Percentiles rank a stretch among this genome's conserved stretches.
Evolutionary conservation across 306 rosid species (phyloP).

Genomic region (Vicia faba): DNA sequence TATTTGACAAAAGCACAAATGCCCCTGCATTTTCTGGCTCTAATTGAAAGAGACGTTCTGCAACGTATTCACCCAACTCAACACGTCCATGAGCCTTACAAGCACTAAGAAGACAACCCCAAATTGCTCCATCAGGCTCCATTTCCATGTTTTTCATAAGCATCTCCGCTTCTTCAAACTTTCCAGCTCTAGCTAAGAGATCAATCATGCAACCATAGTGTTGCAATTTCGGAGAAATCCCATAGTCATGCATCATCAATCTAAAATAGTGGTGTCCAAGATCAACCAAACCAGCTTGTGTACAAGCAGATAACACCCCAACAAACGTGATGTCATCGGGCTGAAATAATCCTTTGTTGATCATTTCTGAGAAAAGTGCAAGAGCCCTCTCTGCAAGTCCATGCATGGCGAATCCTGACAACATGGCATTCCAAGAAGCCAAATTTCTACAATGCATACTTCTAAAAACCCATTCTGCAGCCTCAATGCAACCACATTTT

Average conservation of each 20-base stretch:
- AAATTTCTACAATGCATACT: constrained; percentile 50
- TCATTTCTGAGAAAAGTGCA: constrained; percentile 56
- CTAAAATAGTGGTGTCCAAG: constrained; percentile 58
- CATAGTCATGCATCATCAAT: constrained; percentile 57
- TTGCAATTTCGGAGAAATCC: constrained; percentile 61
- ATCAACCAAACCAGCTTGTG: constrained; percentile 68
- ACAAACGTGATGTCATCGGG: constrained; percentile 85
- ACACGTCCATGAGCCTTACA: constrained; percentile 64
- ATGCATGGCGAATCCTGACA: constrained; percentile 73
- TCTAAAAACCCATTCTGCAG: constrained; percentile 67
- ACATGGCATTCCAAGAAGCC: constrained; percentile 90
- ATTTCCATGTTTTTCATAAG: constrained; percentile 64
- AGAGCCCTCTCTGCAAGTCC: constrained; percentile 68
- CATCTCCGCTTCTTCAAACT: constrained; percentile 70
- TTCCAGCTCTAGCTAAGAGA: constrained; percentile 70
- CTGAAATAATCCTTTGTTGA: constrained; percentile 44
- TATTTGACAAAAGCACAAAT: constrained; percentile 74
- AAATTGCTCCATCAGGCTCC: constrained; percentile 83
- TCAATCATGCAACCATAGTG: constrained; percentile 86
- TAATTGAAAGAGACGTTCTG: constrained; percentile 58
- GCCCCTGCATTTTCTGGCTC: constrained; percentile 78
- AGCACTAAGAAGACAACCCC: constrained; percentile 90
- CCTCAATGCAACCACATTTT: constrained; percentile 73
- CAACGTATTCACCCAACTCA: constrained; percentile 67
- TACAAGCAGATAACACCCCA: constrained; percentile 82